Conservation (phyloP, 2,329 filamentous ascomycete species). For the Boeremia exigua region DNA sequence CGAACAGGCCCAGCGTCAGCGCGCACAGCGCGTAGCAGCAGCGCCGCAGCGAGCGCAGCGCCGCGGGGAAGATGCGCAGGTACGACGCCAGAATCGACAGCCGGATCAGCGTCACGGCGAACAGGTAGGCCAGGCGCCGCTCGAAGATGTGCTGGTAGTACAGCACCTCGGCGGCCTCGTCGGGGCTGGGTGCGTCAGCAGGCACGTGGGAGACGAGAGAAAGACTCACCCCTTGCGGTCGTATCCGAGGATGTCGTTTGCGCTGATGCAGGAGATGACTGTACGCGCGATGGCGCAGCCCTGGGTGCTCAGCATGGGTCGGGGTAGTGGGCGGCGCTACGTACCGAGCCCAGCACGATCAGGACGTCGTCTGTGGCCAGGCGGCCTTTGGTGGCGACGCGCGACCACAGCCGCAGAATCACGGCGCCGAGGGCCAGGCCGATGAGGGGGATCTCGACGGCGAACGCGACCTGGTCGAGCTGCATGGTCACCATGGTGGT, state of each 20-base stretch:
- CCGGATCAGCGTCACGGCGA: conserved; percentile 41
- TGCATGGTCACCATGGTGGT: conserved; percentile 4
- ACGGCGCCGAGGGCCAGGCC: conserved; percentile 30
- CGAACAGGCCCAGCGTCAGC: conserved; percentile 26
- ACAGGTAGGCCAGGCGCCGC: conserved; percentile 45
- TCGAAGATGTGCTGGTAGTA: conserved; percentile 41
- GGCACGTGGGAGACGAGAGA: too few relatives aligned
- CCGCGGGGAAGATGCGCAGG: conserved; percentile 43
- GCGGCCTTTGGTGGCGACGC: conserved; percentile 31
- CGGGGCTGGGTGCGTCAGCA: conserved; percentile 22
- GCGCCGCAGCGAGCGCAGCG: conserved; percentile 23
- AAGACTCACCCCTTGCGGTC: conserved; percentile 32
- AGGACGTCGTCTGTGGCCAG: conserved; percentile 33
- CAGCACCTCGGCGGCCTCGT: conserved; percentile 25
- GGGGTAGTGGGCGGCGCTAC: not conserved
- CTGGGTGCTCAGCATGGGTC: conserved; percentile 18
- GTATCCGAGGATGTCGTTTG: conserved; percentile 32
- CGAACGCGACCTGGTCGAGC: conserved; percentile 19
- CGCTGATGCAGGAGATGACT: conserved; percentile 36
- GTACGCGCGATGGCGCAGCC: conserved; percentile 30
- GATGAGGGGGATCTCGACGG: conserved; percentile 37
- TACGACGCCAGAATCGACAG: conserved; percentile 46
- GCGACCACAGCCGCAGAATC: conserved; percentile 30
- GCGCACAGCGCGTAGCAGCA: conserved; percentile 26
- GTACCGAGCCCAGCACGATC: conserved; percentile 31